Evolutionary conservation across 2,329 filamentous ascomycete species (phyloP), one percentile per base, ranked within the genome.

Genomic region (Gaeumannomyces tritici): DNA sequence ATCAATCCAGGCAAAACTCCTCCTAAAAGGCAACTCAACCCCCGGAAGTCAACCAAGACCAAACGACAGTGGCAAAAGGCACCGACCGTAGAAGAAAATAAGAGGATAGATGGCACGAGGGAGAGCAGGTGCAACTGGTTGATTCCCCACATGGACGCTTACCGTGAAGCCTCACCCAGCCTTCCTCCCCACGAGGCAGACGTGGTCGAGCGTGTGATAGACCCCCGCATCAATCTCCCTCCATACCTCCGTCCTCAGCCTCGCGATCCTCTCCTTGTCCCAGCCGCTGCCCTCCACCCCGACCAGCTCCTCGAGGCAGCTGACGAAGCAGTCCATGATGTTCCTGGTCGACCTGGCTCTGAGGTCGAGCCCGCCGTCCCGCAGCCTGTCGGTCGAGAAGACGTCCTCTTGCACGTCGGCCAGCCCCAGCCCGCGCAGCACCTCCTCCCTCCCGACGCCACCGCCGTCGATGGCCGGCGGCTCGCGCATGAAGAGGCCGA

Each of bases 161-260:
- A n/a, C n/a, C n/a, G n/a, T n/a, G 29, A 4, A 9, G 29, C 29
- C 28, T 59, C 2, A 42, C 55, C 58, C 6, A 15, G 42, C 11
- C 58, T 62, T 64, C 24, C 64, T 65, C 61, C 66, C 65, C 2
- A 66, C 59, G 42, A 65, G 62, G 61, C 64, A 67, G 51, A 65
- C 63, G 59, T 66, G 65, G 57, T 66, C 61, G 26, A 67, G 61
- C 5, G 65, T 66, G 60, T 66, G 65, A 64, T 67, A 66, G 24
- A 67, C 63, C 21, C 66, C 65, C 3, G 27, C 12, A 9, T 65
- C 65, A 62, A 67, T 60, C 58, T 65, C 64, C 27, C 21, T 29
- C 63, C 61, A 62, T 15, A 60, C 64, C 58, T 63, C 60, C 29
- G 6, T 58, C 33, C 59, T 61, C 42, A 63, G 21, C 57, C 26